Evolutionary conservation across 345 rosid genomes (phyloP).

Genomic region (Alliaria petiolata): DNA sequence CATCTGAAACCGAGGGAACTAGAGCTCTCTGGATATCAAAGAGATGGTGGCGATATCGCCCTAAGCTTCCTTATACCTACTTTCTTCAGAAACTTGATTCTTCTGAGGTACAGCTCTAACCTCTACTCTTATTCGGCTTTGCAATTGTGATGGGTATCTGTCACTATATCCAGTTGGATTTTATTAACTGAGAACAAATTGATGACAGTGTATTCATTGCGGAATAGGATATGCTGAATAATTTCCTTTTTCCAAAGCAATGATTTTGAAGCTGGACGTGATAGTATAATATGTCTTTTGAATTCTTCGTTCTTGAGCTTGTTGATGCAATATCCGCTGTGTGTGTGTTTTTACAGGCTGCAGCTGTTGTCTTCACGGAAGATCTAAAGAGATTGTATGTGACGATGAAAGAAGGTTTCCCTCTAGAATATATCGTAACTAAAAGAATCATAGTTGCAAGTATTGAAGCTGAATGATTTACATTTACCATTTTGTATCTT

Average conservation of each 20-base stretch:
- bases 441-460: conserved; percentile 16
- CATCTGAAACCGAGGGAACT: conserved; percentile 55
- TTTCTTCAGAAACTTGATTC: conserved; percentile 88
- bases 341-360: conserved; percentile 51
- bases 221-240: not conserved
- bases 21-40: conserved; percentile 94
- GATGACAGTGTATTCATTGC: not conserved
- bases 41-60: conserved; percentile 99
- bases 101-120: conserved; percentile 61
- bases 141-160: not conserved
- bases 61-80: conserved; percentile 85
- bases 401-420: conserved; percentile 97
- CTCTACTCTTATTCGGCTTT: not conserved
- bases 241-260: not conserved
- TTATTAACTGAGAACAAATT: not conserved
- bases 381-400: conserved; percentile 83
- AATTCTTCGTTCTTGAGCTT: conserved; percentile 1
- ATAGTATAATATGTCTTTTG: not conserved
- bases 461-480: conserved; percentile 1
- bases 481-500: conserved; percentile 23
- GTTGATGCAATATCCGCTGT: conserved; percentile 1
- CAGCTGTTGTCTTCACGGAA: conserved; percentile 92
- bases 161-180: not conserved
- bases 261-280: not conserved
- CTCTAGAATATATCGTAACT: conserved; percentile 88